phyloP scores from a whole-genome alignment of 73 alveolate genomes.

The Durusdinium trenchii region DNA sequence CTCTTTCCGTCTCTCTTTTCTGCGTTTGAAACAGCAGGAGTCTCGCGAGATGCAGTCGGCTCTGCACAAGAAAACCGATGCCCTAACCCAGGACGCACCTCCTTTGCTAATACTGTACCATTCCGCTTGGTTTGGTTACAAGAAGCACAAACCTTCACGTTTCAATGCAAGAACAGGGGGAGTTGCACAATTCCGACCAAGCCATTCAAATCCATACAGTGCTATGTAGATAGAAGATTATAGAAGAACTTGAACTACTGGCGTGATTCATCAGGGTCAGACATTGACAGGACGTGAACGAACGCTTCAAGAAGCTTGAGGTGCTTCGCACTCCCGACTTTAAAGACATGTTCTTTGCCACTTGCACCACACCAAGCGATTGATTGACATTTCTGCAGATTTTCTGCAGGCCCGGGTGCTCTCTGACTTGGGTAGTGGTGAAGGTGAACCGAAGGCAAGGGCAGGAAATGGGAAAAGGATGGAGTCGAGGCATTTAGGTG shows the following conservation, averaged over 20 bases:
- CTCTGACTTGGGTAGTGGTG: slow-evolving; percentile 73
- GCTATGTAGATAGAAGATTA: background rate
- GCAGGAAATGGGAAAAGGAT: background rate
- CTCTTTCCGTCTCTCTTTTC: background rate
- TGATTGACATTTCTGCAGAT: background rate
- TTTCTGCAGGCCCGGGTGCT: slow-evolving; percentile 58
- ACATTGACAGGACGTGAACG: slow-evolving; percentile 68
- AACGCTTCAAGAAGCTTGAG: slow-evolving; percentile 95
- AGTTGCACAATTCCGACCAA: too few species aligned
- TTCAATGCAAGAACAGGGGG: too few species aligned
- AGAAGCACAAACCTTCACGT: too few species aligned
- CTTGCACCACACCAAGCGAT: background rate
- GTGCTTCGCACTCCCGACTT: background rate
- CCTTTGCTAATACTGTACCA: background rate
- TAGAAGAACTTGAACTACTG: background rate
- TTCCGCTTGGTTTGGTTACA: too few species aligned
- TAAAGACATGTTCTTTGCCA: background rate
- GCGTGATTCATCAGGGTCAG: too few species aligned
- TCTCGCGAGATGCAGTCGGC: slow-evolving; percentile 73
- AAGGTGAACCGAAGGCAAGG: slow-evolving; percentile 53
- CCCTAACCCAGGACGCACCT: slow-evolving; percentile 4
- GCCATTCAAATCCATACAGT: too few species aligned
- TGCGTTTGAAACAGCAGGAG: background rate
- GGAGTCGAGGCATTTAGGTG: too few species aligned
- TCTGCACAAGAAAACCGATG: slow-evolving; percentile 55